Conservation (phyloP, 495 filamentous ascomycete species). For the Lentithecium fluviatile region DNA sequence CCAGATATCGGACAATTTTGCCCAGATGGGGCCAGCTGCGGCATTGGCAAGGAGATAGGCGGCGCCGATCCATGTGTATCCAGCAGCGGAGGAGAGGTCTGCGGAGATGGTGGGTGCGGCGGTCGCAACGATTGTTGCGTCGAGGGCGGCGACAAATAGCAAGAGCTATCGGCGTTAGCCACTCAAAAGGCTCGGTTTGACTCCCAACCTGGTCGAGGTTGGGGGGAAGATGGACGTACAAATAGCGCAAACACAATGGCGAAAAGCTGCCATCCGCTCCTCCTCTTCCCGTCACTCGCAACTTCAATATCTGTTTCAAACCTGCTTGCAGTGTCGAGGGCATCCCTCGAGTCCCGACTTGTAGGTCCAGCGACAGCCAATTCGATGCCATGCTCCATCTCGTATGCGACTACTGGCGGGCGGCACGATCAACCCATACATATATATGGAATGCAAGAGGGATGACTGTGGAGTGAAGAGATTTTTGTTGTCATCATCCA, state of each 20-base stretch:
- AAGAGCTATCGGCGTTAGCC: conserved; percentile 23
- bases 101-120: conserved; percentile 57
- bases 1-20: conserved; percentile 61
- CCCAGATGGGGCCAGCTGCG: conserved; percentile 56
- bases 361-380: too few species aligned
- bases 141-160: conserved; percentile 63
- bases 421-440: too few species aligned
- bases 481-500: too few species aligned
- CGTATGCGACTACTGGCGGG: too few species aligned
- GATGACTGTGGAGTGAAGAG: too few species aligned
- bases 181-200: too few species aligned
- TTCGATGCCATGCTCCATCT: too few species aligned
- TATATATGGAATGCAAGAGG: too few species aligned
- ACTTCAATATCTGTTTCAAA: too few species aligned
- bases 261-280: not conserved
- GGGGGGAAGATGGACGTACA: conserved; percentile 1
- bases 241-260: conserved; percentile 17
- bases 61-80: conserved; percentile 67
- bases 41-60: conserved; percentile 61
- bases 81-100: conserved; percentile 57
- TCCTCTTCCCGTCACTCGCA: not conserved
- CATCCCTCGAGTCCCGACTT: too few species aligned
- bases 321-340: too few species aligned
- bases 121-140: conserved; percentile 62
- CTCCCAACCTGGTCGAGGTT: not conserved